Conservation (phyloP, 2,329 filamentous ascomycete genomes). For the Purpureocillium takamizusanense region DNA sequence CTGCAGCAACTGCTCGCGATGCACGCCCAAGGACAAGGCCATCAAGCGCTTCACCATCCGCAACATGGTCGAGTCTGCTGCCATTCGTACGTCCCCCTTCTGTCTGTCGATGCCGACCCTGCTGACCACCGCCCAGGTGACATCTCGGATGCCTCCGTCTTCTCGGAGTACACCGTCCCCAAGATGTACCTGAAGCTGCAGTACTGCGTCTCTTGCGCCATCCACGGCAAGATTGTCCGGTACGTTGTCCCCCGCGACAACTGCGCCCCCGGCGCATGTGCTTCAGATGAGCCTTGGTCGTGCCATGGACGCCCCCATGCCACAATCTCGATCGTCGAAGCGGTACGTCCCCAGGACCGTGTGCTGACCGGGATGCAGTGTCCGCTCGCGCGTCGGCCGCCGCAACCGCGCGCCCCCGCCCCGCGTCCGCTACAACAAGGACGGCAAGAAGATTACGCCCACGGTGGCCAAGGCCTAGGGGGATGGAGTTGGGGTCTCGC, state of each 20-base stretch:
- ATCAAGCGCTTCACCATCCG: slow-evolving; percentile 99
- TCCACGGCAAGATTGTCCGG: slow-evolving; percentile 99
- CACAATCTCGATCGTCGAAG: slow-evolving; percentile 1
- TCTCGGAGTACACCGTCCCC: slow-evolving; percentile 97
- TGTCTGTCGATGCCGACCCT: neutral
- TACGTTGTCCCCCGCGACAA: slow-evolving; percentile 63
- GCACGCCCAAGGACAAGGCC: slow-evolving; percentile 99
- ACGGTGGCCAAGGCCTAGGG: slow-evolving; percentile 38
- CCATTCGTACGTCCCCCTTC: slow-evolving; percentile 76
- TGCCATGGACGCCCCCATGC: slow-evolving; percentile 27
- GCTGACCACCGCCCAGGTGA: no score
- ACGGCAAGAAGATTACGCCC: slow-evolving; percentile 98
- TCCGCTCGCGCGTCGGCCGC: slow-evolving; percentile 91
- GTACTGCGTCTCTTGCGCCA: slow-evolving; percentile 99
- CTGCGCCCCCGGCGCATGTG: slow-evolving; percentile 39
- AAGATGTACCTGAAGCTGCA: slow-evolving; percentile 99
- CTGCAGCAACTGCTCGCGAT: slow-evolving; percentile 65
- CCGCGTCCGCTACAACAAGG: slow-evolving; percentile 99
- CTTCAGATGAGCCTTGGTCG: slow-evolving; percentile 54
- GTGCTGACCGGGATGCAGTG: slow-evolving; percentile 54
- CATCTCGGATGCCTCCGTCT: slow-evolving; percentile 99
- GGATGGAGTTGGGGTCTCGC: slow-evolving; percentile 25
- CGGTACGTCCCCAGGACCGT: slow-evolving; percentile 18
- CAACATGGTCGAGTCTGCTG: slow-evolving; percentile 99
- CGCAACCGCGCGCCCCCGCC: slow-evolving; percentile 98